phyloP scores from a whole-genome alignment of 169 alveolate genomes.

The Plasmodium knowlesi region DNA sequence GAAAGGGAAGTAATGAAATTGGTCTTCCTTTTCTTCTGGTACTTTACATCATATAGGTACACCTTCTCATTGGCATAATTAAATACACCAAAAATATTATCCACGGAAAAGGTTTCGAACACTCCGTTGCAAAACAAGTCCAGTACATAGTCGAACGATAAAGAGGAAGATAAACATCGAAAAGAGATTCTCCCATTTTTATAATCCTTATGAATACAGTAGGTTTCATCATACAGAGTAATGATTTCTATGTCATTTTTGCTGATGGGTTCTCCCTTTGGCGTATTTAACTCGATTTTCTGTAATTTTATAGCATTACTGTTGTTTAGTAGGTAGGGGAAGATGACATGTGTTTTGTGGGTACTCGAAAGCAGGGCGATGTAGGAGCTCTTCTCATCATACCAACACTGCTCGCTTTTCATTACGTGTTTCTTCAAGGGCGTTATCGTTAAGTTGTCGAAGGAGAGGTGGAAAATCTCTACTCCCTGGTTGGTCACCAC shows the following conservation, averaged over 20 bases:
- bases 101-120: background rate
- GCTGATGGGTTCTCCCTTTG: slow-evolving; percentile 13
- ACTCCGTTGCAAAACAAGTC: slow-evolving; percentile 51
- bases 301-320: slow-evolving; percentile 45
- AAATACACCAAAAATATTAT: slow-evolving; percentile 46
- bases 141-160: slow-evolving; percentile 61
- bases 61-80: slow-evolving; percentile 45
- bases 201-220: slow-evolving; percentile 67
- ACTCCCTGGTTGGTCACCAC: slow-evolving; percentile 22
- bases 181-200: slow-evolving; percentile 63
- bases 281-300: slow-evolving; percentile 37
- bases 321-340: slow-evolving; percentile 56
- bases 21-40: slow-evolving; percentile 3
- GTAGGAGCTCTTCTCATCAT: slow-evolving; percentile 57
- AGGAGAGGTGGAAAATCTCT: slow-evolving; percentile 49
- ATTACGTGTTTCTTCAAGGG: slow-evolving; percentile 55
- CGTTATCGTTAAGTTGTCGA: slow-evolving; percentile 31
- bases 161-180: slow-evolving; percentile 61
- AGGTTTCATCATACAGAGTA: slow-evolving; percentile 49
- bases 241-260: slow-evolving; percentile 47
- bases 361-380: slow-evolving; percentile 39
- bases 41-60: slow-evolving; percentile 34
- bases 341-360: slow-evolving; percentile 29
- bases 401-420: slow-evolving; percentile 36
- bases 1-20: background rate